phyloP scores from a whole-genome alignment of 768 basidiomycete species.

The Omphalotus guepiniiformis region DNA sequence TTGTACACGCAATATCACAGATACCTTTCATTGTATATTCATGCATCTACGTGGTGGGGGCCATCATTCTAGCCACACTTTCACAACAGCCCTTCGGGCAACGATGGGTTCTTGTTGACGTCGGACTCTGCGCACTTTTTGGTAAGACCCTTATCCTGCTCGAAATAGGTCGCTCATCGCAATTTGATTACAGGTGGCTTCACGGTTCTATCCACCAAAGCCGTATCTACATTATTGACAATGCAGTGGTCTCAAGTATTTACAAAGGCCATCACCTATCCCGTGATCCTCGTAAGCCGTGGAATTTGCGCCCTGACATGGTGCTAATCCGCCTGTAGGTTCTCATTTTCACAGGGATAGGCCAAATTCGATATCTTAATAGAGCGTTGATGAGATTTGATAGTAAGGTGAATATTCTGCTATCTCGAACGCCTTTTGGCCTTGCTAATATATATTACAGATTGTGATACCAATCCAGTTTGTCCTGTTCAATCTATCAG shows the following conservation, averaged over 20 bases:
- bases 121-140: slow-evolving; percentile 84
- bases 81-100: slow-evolving; percentile 63
- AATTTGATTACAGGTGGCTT: slow-evolving; percentile 64
- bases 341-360: slow-evolving; percentile 67
- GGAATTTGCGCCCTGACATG: background rate
- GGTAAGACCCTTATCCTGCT: slow-evolving; percentile 36
- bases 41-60: slow-evolving; percentile 52
- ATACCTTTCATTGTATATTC: slow-evolving; percentile 75
- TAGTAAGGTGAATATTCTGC: slow-evolving; percentile 57
- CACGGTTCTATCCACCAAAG: slow-evolving; percentile 93
- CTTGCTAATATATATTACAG: slow-evolving; percentile 31
- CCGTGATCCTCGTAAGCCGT: slow-evolving; percentile 58
- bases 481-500: slow-evolving; percentile 89
- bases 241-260: slow-evolving; percentile 75
- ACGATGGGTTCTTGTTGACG: slow-evolving; percentile 75
- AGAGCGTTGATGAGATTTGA: slow-evolving; percentile 91
- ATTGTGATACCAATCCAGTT: slow-evolving; percentile 94
- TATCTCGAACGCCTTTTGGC: background rate
- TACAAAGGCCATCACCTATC: slow-evolving; percentile 78
- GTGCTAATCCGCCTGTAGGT: slow-evolving; percentile 38
- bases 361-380: slow-evolving; percentile 83
- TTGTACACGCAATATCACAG: slow-evolving; percentile 67
- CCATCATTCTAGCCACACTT: slow-evolving; percentile 56
- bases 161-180: too few relatives aligned
- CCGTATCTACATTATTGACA: slow-evolving; percentile 81